Conservation (phyloP, 768 basidiomycete species). For the Butyriboletus loyo region DNA sequence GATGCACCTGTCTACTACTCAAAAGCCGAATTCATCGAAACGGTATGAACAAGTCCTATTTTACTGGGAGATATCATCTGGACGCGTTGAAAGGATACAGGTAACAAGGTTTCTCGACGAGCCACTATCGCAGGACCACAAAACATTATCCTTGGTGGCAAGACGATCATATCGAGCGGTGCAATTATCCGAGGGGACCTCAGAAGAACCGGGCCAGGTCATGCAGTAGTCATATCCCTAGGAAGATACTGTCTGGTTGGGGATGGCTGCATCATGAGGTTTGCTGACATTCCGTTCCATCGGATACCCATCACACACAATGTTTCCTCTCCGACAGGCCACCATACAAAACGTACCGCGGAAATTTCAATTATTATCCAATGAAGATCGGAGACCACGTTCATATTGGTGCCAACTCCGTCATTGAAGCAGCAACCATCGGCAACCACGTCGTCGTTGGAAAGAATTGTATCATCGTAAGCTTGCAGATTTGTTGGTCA, state of each 20-base stretch:
- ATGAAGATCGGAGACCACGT: conserved; percentile 97
- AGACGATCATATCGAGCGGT: conserved; percentile 88
- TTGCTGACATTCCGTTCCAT: conserved; percentile 15
- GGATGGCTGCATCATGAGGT: conserved; percentile 88
- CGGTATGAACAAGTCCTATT: conserved; percentile 44
- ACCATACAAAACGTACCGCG: conserved; percentile 86
- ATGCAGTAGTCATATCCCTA: conserved; percentile 90
- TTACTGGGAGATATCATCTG: background rate
- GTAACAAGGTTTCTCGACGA: conserved; percentile 92
- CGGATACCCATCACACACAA: background rate
- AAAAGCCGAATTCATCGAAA: conserved; percentile 85
- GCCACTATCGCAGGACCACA: conserved; percentile 91
- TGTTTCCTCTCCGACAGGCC: conserved; percentile 44
- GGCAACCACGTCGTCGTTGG: conserved; percentile 95
- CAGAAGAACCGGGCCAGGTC: conserved; percentile 82
- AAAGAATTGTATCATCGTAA: conserved; percentile 90
- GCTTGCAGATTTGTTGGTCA: conserved; percentile 25
- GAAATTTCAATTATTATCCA: conserved; percentile 95
- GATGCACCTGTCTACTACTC: conserved; percentile 77
- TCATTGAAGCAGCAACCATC: conserved; percentile 93
- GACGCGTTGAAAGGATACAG: conserved; percentile 66
- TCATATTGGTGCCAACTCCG: conserved; percentile 82
- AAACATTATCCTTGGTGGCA: conserved; percentile 96
- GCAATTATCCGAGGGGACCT: conserved; percentile 95
- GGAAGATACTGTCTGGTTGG: conserved; percentile 92